Evolutionary conservation across 164 flowering plant species (phyloP), one percentile per base, ranked within the genome.

Genomic region (Magnolia sinica): DNA sequence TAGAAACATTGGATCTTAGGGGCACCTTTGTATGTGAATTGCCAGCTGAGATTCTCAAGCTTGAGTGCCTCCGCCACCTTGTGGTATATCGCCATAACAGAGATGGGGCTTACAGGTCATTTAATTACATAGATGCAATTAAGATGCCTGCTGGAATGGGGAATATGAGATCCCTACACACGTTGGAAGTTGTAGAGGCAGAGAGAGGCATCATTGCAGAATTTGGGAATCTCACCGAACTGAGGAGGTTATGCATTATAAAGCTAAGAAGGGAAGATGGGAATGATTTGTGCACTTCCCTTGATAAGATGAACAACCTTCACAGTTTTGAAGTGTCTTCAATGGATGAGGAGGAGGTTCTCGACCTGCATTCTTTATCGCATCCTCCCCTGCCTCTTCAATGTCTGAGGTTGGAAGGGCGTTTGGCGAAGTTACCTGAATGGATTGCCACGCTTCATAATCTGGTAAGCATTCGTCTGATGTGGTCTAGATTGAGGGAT

Each of bases 221-320:
- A 31, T 50, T 87, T 1, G 74, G 81, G 61, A 82, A 74, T 27
- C 55, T 88, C 74, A 67, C 4, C 78, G 29, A 87, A 37, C 85
- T 88, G 16, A 76, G 76, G 66, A 80, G 81, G 68, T 70, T 88
- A 72, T 87, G 72, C 22, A 77, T 87, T 1, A 72, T 79, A 50
- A 69, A 76, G 9, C 24, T 88, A 51, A 75, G 52, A 77, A 58
- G 1, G 70, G 19, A 6, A 27, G 77, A 79, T 45, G 85, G 82
- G 66, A 27, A 71, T 23, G 51, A 55, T 3, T 70, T 86, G n/a
- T 86, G 88, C 67, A 8, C 55, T 55, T 83, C 88, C 16, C 69
- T 86, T 20, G 50, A 83, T 18, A 81, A 55, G 73, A 79, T 88
- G 87, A 78, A 5, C 22, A 24, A n/a, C 50, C 90, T 87, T 4